Conservation (phyloP, 768 basidiomycete genomes). For the Leccinum boreale region DNA sequence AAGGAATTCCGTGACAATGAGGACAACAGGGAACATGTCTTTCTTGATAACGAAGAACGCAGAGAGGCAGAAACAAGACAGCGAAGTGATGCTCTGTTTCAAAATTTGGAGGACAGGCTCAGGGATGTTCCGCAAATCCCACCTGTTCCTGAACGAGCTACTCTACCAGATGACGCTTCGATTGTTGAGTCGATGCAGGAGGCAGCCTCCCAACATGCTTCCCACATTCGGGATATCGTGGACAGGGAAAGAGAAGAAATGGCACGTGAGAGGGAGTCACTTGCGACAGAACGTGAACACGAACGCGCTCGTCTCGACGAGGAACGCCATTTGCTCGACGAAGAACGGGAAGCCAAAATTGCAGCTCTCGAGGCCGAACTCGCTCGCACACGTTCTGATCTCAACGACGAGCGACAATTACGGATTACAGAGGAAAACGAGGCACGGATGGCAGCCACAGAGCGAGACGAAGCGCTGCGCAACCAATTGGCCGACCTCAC, state of each 20-base stretch:
- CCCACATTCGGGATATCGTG: slow-evolving; percentile 58
- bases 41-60: slow-evolving; percentile 55
- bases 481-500: slow-evolving; percentile 69
- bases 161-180: slow-evolving; percentile 28
- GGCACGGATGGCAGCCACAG: too few relatives aligned
- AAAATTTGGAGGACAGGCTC: slow-evolving; percentile 29
- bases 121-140: slow-evolving; percentile 21
- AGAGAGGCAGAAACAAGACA: slow-evolving; percentile 55
- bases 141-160: slow-evolving; percentile 20
- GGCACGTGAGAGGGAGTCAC: slow-evolving; percentile 50
- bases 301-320: too few relatives aligned
- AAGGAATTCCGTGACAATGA: slow-evolving; percentile 61
- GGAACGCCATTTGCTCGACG: too few relatives aligned
- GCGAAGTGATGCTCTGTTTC: slow-evolving; percentile 19
- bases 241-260: slow-evolving; percentile 58
- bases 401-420: too few relatives aligned
- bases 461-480: slow-evolving; percentile 58
- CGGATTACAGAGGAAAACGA: too few relatives aligned
- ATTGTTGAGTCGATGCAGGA: slow-evolving; percentile 41
- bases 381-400: too few relatives aligned
- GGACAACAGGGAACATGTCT: slow-evolving; percentile 59
- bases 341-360: too few relatives aligned
- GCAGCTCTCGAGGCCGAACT: too few relatives aligned
- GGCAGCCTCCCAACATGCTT: slow-evolving; percentile 54
- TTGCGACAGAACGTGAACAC: too few relatives aligned